Evolutionary conservation across 306 rosid species (phyloP).

Genomic region (Acacia acuminata): DNA sequence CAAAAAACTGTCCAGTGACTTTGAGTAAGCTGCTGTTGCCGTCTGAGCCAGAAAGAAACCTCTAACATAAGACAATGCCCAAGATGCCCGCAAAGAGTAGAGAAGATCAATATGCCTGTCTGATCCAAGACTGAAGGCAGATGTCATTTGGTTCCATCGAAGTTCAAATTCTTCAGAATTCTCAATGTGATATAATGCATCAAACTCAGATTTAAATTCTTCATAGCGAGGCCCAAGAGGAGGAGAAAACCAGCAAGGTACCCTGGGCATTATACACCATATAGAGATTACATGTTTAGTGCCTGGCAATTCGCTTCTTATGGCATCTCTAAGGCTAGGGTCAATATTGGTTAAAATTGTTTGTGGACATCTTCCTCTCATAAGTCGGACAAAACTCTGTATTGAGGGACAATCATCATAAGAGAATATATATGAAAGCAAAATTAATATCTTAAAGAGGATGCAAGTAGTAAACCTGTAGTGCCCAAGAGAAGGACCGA

Average conservation of each 20-base stretch:
- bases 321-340: conserved; percentile 74
- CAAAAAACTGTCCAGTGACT: conserved; percentile 65
- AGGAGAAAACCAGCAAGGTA: conserved; percentile 80
- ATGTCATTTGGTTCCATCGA: conserved; percentile 83
- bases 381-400: conserved; percentile 77
- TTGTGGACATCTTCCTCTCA: conserved; percentile 93
- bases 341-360: conserved; percentile 84
- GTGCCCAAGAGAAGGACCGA: conserved; percentile 87
- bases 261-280: conserved; percentile 66
- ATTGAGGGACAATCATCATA: conserved; percentile 42
- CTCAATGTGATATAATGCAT: conserved; percentile 68
- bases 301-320: conserved; percentile 65
- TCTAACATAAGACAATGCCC: conserved; percentile 75
- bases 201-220: conserved; percentile 81
- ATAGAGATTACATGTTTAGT: conserved; percentile 70
- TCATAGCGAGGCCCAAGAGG: conserved; percentile 73
- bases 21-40: conserved; percentile 60
- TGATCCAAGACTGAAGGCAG: conserved; percentile 65
- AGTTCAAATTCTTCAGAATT: conserved; percentile 78
- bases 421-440: conserved; percentile 37
- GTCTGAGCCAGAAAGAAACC: conserved; percentile 82
- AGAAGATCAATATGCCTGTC: conserved; percentile 73
- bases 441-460: conserved; percentile 43
- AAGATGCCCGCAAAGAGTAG: conserved; percentile 60
- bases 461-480: conserved; percentile 72